Base-by-base conservation (phyloP, 2,329 filamentous ascomycete species). In the Alternaria infectoria region DNA sequence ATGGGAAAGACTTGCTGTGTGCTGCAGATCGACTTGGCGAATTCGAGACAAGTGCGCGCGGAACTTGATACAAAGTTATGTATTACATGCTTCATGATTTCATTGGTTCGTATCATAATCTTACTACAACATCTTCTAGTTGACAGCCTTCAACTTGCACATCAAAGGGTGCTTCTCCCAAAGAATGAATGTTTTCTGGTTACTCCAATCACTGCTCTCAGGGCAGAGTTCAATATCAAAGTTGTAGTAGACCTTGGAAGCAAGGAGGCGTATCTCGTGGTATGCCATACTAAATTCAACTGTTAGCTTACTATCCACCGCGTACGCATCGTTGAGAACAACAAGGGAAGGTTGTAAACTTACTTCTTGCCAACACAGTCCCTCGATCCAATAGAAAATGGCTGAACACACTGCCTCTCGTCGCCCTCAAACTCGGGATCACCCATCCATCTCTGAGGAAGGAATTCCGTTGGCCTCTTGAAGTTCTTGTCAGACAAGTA, bases 361-460 rank as follows among this genome's bases (percentile, higher is more conserved):
- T 69, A 79, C 77, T 79, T 79, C 65, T 78, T 79, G 4, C 77
- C 78, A 19, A 80, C 43, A 51, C 78, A 80, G 45, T 80, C 75
- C 30, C 83, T 72, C 0, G 81, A 75, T 0, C 84, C 84, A 30
- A 80, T 73, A 1, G 78, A 81, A 66, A 86, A 86, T 1, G 83
- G 74, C 25, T 84, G 79, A 12, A 83, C 61, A n/a, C 73, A 81
- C 6, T 68, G 71, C 46, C 72, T 74, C 23, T 78, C 68, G 36
- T 80, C 77, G 13, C 66, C 63, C 0, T 62, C 69, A 17, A 69
- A 80, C 5, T 59, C 65, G 15, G 61, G 49, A 40, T 69, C 66
- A 0, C 69, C 72, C 4, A 81, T 56, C 82, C 82, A 84, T 21
- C 82, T 72, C 58, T 83, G 79, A 4, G 83, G 83, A 6, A 74